Evolutionary conservation across 257 asterid genomes (phyloP).

Genomic region (Sherardia arvensis): DNA sequence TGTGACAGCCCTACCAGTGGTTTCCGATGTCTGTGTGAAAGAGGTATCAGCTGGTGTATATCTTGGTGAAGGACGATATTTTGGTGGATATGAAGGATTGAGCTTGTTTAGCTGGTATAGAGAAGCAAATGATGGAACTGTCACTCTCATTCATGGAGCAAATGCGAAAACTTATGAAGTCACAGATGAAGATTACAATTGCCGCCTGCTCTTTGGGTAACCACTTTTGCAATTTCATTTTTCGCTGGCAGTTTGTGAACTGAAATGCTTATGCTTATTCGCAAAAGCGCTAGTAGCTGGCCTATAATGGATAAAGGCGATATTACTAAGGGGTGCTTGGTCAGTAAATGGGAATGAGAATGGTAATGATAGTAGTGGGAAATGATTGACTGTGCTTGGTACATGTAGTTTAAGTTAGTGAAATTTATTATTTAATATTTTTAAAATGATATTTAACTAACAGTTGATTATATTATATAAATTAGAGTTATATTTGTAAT

Average conservation of each 20-base stretch:
- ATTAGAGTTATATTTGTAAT: too few relatives aligned
- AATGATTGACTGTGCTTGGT: too few relatives aligned
- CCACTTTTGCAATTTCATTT: slow-evolving; percentile 11
- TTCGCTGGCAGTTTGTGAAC: slow-evolving; percentile 8
- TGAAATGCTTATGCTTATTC: slow-evolving; percentile 10
- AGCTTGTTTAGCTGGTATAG: slow-evolving; percentile 92
- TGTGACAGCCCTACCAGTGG: slow-evolving; percentile 73
- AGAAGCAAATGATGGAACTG: slow-evolving; percentile 55
- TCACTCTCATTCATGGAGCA: slow-evolving; percentile 59
- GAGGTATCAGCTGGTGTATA: slow-evolving; percentile 56
- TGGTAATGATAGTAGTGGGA: too few relatives aligned
- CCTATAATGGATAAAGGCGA: not conserved
- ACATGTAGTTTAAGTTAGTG: too few relatives aligned
- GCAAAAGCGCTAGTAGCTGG: not conserved
- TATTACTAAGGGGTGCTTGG: too few relatives aligned
- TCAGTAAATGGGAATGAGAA: too few relatives aligned
- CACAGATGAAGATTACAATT: slow-evolving; percentile 77
- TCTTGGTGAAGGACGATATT: slow-evolving; percentile 79
- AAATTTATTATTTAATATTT: too few relatives aligned
- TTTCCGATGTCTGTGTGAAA: slow-evolving; percentile 48
- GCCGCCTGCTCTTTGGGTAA: slow-evolving; percentile 81
- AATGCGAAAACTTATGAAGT: slow-evolving; percentile 71
- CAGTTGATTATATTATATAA: too few relatives aligned
- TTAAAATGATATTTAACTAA: too few relatives aligned
- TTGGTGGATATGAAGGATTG: slow-evolving; percentile 88